These are phyloP conservation scores for Mycena indigotica DNA, from an alignment of 768 basidiomycete species.

Conservation along the genomic window DNA sequence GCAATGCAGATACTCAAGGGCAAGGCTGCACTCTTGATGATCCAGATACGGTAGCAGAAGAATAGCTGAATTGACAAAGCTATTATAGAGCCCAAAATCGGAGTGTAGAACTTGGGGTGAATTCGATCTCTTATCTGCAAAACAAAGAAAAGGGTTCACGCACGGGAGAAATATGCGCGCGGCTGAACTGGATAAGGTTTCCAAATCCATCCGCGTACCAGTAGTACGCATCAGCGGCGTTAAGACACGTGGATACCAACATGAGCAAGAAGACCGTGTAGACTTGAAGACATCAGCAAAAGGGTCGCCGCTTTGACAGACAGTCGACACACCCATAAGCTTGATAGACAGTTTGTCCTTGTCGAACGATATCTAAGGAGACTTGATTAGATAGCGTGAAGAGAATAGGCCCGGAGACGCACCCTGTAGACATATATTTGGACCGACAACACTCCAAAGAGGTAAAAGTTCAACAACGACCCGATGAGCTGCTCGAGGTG, in stretches of 20 bases:
- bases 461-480: slow-evolving; percentile 14
- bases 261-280: slow-evolving; percentile 19
- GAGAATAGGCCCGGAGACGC: neutral
- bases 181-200: slow-evolving; percentile 14
- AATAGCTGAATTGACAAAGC: slow-evolving; percentile 15
- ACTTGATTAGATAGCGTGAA: neutral
- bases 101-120: slow-evolving; percentile 15
- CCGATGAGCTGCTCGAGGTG: slow-evolving; percentile 11
- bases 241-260: slow-evolving; percentile 15
- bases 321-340: slow-evolving; percentile 6
- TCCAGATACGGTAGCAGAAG: slow-evolving; percentile 20
- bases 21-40: slow-evolving; percentile 14
- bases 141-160: neutral
- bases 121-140: neutral
- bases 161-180: slow-evolving; percentile 20
- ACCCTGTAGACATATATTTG: slow-evolving; percentile 18
- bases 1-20: slow-evolving; percentile 15
- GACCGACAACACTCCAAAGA: slow-evolving; percentile 17
- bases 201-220: slow-evolving; percentile 19
- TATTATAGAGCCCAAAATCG: slow-evolving; percentile 10
- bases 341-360: slow-evolving; percentile 20
- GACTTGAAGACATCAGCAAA: neutral
- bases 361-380: slow-evolving; percentile 8
- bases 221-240: slow-evolving; percentile 17
- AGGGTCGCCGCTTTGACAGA: slow-evolving; percentile 14